Conservation (phyloP, 78 protist genomes). For the Guillardia theta region DNA sequence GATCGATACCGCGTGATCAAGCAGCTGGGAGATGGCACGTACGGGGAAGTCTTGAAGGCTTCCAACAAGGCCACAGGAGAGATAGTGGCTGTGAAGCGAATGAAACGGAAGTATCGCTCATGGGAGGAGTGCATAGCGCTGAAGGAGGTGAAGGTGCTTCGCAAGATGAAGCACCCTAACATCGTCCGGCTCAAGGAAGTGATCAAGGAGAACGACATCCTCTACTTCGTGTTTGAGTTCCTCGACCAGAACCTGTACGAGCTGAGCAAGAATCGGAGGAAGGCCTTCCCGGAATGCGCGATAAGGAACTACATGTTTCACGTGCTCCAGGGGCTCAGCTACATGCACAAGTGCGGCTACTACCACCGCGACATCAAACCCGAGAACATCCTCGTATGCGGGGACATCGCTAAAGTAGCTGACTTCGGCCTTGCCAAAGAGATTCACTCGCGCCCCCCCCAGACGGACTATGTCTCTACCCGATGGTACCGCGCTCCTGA, state of each 20-base stretch:
- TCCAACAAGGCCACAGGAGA: conserved; percentile 65
- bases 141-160: conserved; percentile 83
- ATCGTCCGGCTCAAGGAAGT: conserved; percentile 94
- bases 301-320: conserved; percentile 24
- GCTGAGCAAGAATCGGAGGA: conserved; percentile 72
- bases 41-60: conserved; percentile 77
- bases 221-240: conserved; percentile 92
- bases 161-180: conserved; percentile 90
- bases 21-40: conserved; percentile 85
- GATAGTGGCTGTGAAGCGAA: conserved; percentile 88
- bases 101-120: conserved; percentile 86
- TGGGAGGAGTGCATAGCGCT: conserved; percentile 91
- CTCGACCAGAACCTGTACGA: conserved; percentile 87
- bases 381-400: conserved; percentile 81
- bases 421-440: conserved; percentile 97
- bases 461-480: conserved; percentile 95
- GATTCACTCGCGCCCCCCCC: conserved; percentile 91
- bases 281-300: conserved; percentile 67
- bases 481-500: conserved; percentile 85
- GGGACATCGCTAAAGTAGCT: conserved; percentile 84
- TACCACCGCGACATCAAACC: conserved; percentile 77
- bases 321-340: conserved; percentile 82
- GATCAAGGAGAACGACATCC: conserved; percentile 85
- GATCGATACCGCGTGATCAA: conserved; percentile 57
- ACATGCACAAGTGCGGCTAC: conserved; percentile 86